A percentile compares a stretch with the other conserved stretches of the same genome.
These are phyloP conservation scores for Kwoniella bestiolae DNA, from an alignment of 768 basidiomycete genomes.

Conservation along the genomic window DNA sequence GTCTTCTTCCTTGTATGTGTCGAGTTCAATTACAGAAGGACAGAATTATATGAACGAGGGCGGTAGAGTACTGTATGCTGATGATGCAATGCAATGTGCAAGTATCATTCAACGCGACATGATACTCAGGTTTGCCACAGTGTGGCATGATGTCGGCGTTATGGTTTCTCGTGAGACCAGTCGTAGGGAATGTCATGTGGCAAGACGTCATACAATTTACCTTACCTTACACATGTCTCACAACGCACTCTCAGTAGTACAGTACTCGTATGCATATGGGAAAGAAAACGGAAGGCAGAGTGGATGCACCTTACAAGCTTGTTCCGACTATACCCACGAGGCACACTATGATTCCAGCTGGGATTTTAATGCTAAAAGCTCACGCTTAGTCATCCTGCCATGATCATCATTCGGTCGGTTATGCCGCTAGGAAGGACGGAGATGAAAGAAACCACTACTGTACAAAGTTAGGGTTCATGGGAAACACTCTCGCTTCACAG, in stretches of 20 bases:
- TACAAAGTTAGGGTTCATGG: constrained; percentile 9
- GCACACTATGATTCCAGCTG: no score
- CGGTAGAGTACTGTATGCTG: background rate
- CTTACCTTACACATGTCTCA: background rate
- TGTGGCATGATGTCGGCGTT: background rate
- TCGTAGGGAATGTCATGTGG: background rate
- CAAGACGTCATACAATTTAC: constrained; percentile 4
- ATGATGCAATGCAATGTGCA: constrained; percentile 3
- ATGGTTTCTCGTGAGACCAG: background rate
- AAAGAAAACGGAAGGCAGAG: background rate
- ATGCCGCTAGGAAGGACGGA: background rate
- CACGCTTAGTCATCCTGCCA: background rate
- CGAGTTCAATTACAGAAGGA: background rate
- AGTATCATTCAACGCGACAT: background rate
- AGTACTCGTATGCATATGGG: background rate
- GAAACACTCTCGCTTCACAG: background rate
- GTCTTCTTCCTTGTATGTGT: background rate
- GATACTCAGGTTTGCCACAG: background rate
- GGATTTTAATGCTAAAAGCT: no score
- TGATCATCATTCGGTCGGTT: no score
- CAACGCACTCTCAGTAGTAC: background rate
- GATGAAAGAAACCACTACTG: background rate
- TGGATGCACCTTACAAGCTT: background rate
- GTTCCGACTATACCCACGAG: background rate
- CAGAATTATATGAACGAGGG: background rate